Evolutionary conservation across 305 asterid genomes (phyloP).

Genomic region (Galium porrigens): DNA sequence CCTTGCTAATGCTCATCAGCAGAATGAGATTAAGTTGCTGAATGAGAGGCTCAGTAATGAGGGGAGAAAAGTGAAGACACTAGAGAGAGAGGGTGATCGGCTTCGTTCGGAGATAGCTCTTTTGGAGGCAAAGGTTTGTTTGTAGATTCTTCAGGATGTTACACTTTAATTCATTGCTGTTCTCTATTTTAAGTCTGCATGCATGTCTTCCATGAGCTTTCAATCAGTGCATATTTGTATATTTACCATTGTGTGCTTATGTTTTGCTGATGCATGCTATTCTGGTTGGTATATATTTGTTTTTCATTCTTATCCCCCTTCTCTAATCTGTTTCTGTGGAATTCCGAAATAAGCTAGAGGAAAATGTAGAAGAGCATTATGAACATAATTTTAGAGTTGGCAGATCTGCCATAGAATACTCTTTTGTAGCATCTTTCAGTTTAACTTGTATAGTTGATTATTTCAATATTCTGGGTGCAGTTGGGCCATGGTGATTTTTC

Average conservation of each 20-base stretch:
- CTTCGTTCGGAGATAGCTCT: conserved; percentile 75
- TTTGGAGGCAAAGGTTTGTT: conserved; percentile 87
- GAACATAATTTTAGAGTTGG: neutral
- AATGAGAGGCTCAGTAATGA: conserved; percentile 65
- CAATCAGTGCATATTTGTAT: neutral
- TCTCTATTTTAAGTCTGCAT: neutral
- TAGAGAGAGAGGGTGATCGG: conserved; percentile 83
- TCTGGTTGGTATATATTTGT: no score
- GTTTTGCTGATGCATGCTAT: neutral
- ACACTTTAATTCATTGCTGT: conserved; percentile 6
- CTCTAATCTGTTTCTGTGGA: no score
- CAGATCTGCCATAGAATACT: neutral
- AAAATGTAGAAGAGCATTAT: no score
- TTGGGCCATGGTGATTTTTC: conserved; percentile 95
- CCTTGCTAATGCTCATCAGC: conserved; percentile 43
- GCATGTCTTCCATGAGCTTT: neutral
- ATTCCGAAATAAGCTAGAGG: no score
- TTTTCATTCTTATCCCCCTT: no score
- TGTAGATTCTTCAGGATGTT: conserved; percentile 9
- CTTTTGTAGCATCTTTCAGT: neutral
- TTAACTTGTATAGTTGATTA: neutral
- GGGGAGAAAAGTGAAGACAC: conserved; percentile 63
- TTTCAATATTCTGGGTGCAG: conserved; percentile 27
- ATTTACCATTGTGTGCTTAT: neutral
- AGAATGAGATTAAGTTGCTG: conserved; percentile 60